Evolutionary conservation across 1,139 yeast genomes (phyloP).

Genomic region (Nakaseomyces delphensis): DNA sequence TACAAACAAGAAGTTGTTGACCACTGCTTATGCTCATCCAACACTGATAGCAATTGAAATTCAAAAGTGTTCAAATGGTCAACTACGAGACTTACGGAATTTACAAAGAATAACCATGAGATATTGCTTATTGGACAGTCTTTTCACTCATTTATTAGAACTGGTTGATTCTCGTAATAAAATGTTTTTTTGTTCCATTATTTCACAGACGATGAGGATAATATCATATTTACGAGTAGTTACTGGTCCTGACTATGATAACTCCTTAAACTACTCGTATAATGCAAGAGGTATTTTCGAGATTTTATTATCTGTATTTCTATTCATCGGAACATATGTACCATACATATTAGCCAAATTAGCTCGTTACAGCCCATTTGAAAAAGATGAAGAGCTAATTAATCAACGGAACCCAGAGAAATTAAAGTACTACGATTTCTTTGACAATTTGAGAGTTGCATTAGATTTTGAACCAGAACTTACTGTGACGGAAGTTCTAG

Average conservation of each 20-base stretch:
- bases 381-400: not conserved
- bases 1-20: not conserved
- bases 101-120: not conserved
- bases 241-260: not conserved
- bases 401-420: slow-evolving; percentile 1
- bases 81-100: not conserved
- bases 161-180: not conserved
- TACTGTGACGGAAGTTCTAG: not conserved
- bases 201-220: not conserved
- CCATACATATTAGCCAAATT: slow-evolving; percentile 3
- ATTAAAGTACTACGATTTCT: not conserved
- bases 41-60: not conserved
- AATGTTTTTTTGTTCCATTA: not conserved
- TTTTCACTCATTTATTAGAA: not conserved
- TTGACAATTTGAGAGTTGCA: not conserved
- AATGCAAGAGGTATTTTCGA: not conserved
- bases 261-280: not conserved
- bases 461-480: not conserved
- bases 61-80: not conserved
- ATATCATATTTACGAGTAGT: not conserved
- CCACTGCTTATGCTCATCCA: not conserved
- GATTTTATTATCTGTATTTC: not conserved
- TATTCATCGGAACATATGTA: not conserved
- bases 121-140: not conserved
- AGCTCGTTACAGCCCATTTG: slow-evolving; percentile 1